Evolutionary conservation across 139 green algal genomes (phyloP).

Genomic region (Pleodorina starrii): DNA sequence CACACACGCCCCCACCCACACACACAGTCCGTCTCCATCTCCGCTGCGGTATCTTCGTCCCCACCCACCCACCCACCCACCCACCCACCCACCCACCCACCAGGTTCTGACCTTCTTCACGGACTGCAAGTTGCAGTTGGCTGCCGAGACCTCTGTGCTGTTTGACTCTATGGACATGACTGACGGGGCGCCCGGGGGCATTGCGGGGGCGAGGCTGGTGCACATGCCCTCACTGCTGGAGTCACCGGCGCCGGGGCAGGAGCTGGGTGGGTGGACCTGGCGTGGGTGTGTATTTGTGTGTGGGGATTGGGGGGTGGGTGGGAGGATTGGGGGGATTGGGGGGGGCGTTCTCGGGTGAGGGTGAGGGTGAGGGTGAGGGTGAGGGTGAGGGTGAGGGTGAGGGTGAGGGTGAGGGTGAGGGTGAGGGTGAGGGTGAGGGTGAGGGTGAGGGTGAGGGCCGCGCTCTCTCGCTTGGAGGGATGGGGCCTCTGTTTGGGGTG

Average conservation of each 20-base stretch:
- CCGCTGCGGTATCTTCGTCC: too few species aligned
- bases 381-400: not conserved
- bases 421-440: not conserved
- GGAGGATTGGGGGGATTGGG: not conserved
- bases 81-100: not conserved
- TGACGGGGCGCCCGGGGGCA: not conserved
- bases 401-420: not conserved
- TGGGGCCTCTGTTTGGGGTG: too few species aligned
- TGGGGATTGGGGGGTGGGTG: not conserved
- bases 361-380: not conserved
- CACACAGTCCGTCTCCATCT: too few species aligned
- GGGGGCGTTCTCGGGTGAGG: not conserved
- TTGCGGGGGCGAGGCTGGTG: not conserved
- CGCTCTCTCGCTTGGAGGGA: too few species aligned
- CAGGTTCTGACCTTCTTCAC: constrained; percentile 25
- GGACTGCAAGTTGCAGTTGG: constrained; percentile 32
- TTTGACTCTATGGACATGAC: constrained; percentile 25
- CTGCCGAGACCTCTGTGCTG: not conserved
- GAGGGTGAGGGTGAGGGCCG: not conserved
- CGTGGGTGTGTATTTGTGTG: too few species aligned
- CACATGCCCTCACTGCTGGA: constrained; percentile 22
- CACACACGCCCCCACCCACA: not conserved
- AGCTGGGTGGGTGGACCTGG: not conserved
- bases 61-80: not conserved
- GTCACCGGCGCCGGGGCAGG: not conserved